Evolutionary conservation across 1,139 yeast species (phyloP), one percentile per base, ranked within the genome.

Genomic region (Kluyveromyces sp.): DNA sequence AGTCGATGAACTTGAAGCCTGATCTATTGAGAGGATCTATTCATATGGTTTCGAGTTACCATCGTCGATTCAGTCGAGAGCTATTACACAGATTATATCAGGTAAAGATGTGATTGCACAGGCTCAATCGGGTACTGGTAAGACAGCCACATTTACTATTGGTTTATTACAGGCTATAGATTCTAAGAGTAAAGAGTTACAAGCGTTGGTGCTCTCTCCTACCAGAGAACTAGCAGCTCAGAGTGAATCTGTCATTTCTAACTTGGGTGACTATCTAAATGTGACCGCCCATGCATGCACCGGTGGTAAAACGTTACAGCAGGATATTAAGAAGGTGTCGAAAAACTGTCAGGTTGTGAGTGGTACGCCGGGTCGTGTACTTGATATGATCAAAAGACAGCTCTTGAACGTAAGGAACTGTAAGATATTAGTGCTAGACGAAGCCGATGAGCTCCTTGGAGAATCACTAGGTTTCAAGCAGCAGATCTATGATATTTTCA

Each of bases 61-160:
- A 21, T 87, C 96, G 27, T 89, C 97, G 5, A 92, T 92, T 66
- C 98, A 92, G 67, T 86, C 95, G 39, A 74, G 97, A 57, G 98
- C 97, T 34, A 92, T 92, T 48, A 77, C 85, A 69, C 97, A 90
- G 61, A 89, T 90, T 52, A 88, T 90, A 46, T 77, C 83, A 45
- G 97, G 97, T 4, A 77, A 83, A 58, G 98, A 92, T 64, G 86
- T 92, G 2, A 87, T 92, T 50, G 97, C 97, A 26, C 98, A 92
- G 67, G 97, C 97, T 7, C 98, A 92, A 65, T 87, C 96, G 4
- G 98, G 98, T 52, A 92, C 98, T 1, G 98, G 98, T 61, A 92
- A 92, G 66, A 92, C 98, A 0, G 98, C 97, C 25, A 92, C 98
- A 0, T 92, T 92, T 64, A 77, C 96, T 15, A 88, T 92, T 48